phyloP scores from a whole-genome alignment of 176 grass and related monocot species.

The Lolium perenne region DNA sequence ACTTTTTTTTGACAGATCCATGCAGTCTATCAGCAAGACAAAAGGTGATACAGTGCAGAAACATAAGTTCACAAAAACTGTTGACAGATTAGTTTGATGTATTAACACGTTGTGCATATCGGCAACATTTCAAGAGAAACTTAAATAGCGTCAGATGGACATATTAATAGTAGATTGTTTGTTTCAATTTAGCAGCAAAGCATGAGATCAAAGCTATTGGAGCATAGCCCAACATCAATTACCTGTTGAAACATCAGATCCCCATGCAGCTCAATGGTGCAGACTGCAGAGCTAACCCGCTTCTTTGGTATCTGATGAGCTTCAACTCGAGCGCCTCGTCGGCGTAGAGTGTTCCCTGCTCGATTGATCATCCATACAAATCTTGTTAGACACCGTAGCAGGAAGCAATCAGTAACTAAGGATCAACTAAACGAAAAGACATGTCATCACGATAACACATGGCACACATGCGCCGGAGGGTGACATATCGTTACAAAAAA shows the following conservation, averaged over 20 bases:
- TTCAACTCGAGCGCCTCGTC: too few relatives aligned
- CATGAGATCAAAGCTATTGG: slow-evolving; percentile 19
- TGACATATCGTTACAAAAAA: too few relatives aligned
- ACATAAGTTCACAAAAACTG: not conserved
- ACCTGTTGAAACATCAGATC: slow-evolving; percentile 70
- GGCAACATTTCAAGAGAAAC: not conserved
- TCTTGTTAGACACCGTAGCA: too few relatives aligned
- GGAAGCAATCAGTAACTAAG: too few relatives aligned
- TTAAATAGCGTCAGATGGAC: not conserved
- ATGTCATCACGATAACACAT: too few relatives aligned
- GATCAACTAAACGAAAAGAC: too few relatives aligned
- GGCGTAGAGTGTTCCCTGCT: too few relatives aligned
- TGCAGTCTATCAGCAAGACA: not conserved
- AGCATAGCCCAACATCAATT: slow-evolving; percentile 36
- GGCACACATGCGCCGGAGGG: too few relatives aligned
- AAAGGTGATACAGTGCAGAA: not conserved
- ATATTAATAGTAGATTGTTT: not conserved
- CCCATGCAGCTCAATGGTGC: slow-evolving; percentile 38
- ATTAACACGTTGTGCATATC: slow-evolving; percentile 12
- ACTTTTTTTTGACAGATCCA: not conserved
- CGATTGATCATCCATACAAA: too few relatives aligned
- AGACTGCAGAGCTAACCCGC: not conserved
- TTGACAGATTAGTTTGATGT: not conserved
- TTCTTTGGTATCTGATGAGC: too few relatives aligned
- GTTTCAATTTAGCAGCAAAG: slow-evolving; percentile 16